Evolutionary conservation across 2,329 filamentous ascomycete genomes (phyloP).

Genomic region (Eurotiales sp.): DNA sequence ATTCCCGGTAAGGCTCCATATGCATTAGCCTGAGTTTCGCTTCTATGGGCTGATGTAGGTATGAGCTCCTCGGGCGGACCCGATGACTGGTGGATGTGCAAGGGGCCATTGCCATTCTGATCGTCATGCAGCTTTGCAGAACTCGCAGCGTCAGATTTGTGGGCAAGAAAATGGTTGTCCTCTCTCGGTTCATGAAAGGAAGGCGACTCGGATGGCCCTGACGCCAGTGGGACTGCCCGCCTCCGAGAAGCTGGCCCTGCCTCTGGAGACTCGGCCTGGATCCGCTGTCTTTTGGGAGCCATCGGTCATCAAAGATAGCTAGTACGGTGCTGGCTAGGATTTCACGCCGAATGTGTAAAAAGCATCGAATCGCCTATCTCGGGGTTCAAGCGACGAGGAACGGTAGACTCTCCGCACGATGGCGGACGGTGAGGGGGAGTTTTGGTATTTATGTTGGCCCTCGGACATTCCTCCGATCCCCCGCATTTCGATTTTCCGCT

Average conservation of each 20-base stretch:
- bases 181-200: not conserved
- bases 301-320: not conserved
- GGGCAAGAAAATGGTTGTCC: not conserved
- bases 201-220: not conserved
- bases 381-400: not conserved
- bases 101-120: not conserved
- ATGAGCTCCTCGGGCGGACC: slow-evolving; percentile 13
- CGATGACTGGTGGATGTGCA: not conserved
- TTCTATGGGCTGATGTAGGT: slow-evolving; percentile 13
- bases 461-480: slow-evolving; percentile 8
- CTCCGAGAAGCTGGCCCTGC: not conserved
- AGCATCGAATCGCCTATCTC: no score
- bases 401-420: slow-evolving; percentile 2
- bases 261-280: slow-evolving; percentile 4
- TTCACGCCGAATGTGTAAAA: no score
- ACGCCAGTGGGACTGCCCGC: not conserved
- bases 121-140: not conserved
- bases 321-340: not conserved
- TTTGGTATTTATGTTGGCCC: not conserved
- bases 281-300: slow-evolving; percentile 8
- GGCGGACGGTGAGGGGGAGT: not conserved
- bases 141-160: no score
- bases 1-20: slow-evolving; percentile 26
- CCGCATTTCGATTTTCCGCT: slow-evolving; percentile 6
- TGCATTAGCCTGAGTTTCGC: slow-evolving; percentile 6